phyloP scores from a whole-genome alignment of 78 protist genomes.

The Anaeramoeba ignava region DNA sequence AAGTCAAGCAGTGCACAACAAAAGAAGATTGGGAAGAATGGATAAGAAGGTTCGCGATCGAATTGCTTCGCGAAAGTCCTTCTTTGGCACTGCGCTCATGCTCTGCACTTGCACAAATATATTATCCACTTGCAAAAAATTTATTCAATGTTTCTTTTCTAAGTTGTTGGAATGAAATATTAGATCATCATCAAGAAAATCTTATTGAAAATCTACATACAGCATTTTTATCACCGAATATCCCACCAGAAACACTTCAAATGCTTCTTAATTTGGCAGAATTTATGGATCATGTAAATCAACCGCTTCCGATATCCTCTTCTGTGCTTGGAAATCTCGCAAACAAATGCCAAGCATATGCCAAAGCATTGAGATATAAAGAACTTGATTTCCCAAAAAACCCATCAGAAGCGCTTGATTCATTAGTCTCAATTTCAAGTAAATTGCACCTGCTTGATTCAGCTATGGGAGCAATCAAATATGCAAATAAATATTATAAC shows the following conservation, averaged over 20 bases:
- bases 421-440: background rate
- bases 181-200: background rate
- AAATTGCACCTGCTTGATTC: background rate
- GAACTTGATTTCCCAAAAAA: background rate
- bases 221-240: background rate
- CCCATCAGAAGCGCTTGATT: background rate
- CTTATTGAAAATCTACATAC: background rate
- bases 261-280: background rate
- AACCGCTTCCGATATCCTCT: background rate
- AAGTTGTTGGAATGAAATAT: background rate
- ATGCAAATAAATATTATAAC: background rate
- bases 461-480: background rate
- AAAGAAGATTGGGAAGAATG: background rate
- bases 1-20: background rate
- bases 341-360: background rate
- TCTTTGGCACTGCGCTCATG: background rate
- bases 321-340: background rate
- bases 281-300: background rate
- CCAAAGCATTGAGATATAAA: background rate
- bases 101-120: background rate
- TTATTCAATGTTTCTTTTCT: background rate
- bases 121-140: background rate
- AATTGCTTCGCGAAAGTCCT: background rate
- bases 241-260: background rate
- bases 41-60: background rate